phyloP scores from a whole-genome alignment of 1,284 basidiomycete species.

The Omphalotus olearius region DNA sequence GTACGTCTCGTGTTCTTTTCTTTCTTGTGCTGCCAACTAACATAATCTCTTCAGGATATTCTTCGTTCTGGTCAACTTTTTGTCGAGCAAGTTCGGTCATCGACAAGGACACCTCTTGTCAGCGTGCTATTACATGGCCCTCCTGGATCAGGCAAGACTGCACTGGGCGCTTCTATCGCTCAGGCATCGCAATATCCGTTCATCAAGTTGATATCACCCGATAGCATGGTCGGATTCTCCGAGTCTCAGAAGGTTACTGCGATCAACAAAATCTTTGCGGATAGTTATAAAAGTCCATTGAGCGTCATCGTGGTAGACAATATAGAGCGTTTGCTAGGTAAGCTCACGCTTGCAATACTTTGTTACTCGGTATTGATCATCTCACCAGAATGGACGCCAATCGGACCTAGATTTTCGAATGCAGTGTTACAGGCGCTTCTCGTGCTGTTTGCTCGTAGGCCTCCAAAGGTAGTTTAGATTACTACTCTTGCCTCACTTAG shows the following conservation, averaged over 20 bases:
- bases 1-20: constrained; percentile 38
- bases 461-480: constrained; percentile 73
- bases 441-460: constrained; percentile 85
- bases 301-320: constrained; percentile 98
- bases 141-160: constrained; percentile 92
- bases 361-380: not conserved
- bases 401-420: constrained; percentile 96
- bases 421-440: constrained; percentile 88
- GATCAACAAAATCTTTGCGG: constrained; percentile 92
- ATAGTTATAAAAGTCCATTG: constrained; percentile 96
- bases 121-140: constrained; percentile 89
- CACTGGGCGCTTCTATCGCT: constrained; percentile 93
- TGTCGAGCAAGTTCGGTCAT: constrained; percentile 93
- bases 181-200: constrained; percentile 93
- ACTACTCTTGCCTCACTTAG: not conserved
- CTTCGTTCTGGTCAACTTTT: constrained; percentile 89
- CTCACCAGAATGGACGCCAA: constrained; percentile 88
- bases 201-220: constrained; percentile 96
- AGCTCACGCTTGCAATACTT: not conserved
- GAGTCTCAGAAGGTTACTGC: constrained; percentile 90
- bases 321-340: constrained; percentile 85
- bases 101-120: constrained; percentile 89
- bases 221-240: constrained; percentile 94
- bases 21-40: constrained; percentile 14
- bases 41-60: constrained; percentile 57